A percentile compares a stretch with the other conserved stretches of the same genome.
Evolutionary conservation across 352 stramenopile genomes (phyloP).

Genomic region (Phytophthora citricola): DNA sequence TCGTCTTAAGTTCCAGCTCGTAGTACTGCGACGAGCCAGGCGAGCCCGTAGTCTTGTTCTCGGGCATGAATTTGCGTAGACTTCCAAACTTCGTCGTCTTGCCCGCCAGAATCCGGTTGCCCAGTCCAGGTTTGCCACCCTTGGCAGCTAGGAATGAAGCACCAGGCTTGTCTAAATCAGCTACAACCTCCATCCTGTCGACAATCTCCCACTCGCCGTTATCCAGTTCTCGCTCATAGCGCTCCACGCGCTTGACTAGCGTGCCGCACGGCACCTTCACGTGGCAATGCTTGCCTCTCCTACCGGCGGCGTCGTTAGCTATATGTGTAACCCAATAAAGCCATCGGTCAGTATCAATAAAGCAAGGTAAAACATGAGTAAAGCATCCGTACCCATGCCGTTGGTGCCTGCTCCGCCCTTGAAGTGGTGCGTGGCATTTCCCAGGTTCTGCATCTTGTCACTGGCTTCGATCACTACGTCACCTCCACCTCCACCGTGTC

Average conservation of each 20-base stretch:
- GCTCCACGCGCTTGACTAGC: conserved; percentile 87
- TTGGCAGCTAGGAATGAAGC: conserved; percentile 75
- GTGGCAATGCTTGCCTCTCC: conserved; percentile 78
- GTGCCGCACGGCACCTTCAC: conserved; percentile 89
- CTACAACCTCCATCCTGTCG: conserved; percentile 78
- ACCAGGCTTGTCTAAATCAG: conserved; percentile 80
- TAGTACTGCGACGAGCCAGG: conserved; percentile 95
- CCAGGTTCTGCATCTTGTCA: conserved; percentile 83
- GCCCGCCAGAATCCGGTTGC: conserved; percentile 85
- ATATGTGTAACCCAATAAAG: conserved; percentile 4
- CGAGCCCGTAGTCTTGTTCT: conserved; percentile 85
- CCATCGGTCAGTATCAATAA: conserved; percentile 10
- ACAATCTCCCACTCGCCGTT: conserved; percentile 84
- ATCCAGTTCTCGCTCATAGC: conserved; percentile 77
- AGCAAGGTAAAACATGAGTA: neutral
- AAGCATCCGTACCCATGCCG: conserved; percentile 76
- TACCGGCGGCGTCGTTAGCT: conserved; percentile 85
- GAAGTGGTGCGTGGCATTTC: conserved; percentile 87
- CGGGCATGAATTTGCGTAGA: conserved; percentile 86
- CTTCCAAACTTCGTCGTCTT: conserved; percentile 86
- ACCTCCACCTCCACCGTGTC: conserved; percentile 84
- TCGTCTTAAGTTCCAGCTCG: conserved; percentile 97
- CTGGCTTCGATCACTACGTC: conserved; percentile 82
- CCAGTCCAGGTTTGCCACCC: conserved; percentile 84
- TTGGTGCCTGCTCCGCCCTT: conserved; percentile 79